Evolutionary conservation across 257 asterid genomes (phyloP).

Genomic region (Solanum bulbocastanum): DNA sequence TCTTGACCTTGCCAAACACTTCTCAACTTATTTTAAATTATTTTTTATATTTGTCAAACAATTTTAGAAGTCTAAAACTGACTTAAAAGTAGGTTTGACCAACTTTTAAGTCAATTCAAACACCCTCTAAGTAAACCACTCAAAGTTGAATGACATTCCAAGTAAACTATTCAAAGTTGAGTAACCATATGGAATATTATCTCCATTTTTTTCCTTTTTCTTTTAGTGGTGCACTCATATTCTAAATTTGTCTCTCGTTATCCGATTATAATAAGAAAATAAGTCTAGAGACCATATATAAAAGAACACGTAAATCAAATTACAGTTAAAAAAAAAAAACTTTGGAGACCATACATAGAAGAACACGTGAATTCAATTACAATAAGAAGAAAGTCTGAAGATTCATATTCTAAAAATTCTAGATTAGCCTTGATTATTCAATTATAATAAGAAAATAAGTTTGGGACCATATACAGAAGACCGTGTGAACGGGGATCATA

Average conservation of each 20-base stretch:
- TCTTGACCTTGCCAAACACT: no score
- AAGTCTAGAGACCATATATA: background rate
- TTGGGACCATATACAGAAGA: background rate
- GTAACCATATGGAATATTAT: background rate
- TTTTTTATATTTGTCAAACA: no score
- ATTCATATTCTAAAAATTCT: background rate
- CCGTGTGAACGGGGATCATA: background rate
- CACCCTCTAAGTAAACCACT: no score
- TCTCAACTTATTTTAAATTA: no score
- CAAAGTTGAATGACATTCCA: no score
- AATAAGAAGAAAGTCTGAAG: background rate
- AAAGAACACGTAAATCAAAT: no score
- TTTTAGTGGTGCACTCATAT: background rate
- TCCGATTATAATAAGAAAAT: background rate
- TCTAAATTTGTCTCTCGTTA: no score
- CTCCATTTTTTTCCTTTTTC: background rate
- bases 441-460: background rate
- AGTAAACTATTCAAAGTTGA: no score
- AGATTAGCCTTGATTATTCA: background rate
- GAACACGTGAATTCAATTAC: background rate
- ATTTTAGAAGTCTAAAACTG: no score
- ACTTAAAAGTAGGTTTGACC: no score
- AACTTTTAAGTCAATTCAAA: no score
- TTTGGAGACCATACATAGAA: background rate
- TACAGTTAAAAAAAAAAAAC: no score